phyloP scores from a whole-genome alignment of 768 basidiomycete species.

The Hygrocybe coccinea region DNA sequence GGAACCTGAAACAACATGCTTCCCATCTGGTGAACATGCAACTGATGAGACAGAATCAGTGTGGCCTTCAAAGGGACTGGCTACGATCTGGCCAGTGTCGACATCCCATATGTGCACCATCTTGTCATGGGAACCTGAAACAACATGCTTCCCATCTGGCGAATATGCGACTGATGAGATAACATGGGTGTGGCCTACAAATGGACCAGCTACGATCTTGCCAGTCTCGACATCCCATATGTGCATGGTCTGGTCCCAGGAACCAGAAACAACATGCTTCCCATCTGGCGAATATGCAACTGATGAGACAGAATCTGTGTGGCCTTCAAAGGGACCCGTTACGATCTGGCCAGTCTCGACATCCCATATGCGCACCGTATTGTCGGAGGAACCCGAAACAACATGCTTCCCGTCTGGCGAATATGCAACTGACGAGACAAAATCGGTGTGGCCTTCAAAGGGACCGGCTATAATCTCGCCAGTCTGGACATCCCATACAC shows the following conservation, averaged over 20 bases:
- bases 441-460: too few relatives aligned
- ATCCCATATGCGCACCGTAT: conserved; percentile 38
- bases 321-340: not conserved
- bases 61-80: not conserved
- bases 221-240: not conserved
- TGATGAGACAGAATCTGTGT: not conserved
- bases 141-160: not conserved
- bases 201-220: not conserved
- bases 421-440: conserved; percentile 35
- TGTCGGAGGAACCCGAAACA: conserved; percentile 47
- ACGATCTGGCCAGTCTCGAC: not conserved
- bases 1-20: not conserved
- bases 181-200: not conserved
- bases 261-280: not conserved
- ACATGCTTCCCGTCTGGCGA: conserved; percentile 48
- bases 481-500: too few relatives aligned
- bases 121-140: not conserved
- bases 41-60: not conserved
- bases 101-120: too few relatives aligned
- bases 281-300: not conserved
- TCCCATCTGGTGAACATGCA: not conserved
- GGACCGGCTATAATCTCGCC: too few relatives aligned
- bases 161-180: not conserved
- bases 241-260: not conserved
- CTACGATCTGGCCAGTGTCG: too few relatives aligned